Evolutionary conservation across 495 filamentous ascomycete species (phyloP).

Genomic region (Tetracladium setigerum): DNA sequence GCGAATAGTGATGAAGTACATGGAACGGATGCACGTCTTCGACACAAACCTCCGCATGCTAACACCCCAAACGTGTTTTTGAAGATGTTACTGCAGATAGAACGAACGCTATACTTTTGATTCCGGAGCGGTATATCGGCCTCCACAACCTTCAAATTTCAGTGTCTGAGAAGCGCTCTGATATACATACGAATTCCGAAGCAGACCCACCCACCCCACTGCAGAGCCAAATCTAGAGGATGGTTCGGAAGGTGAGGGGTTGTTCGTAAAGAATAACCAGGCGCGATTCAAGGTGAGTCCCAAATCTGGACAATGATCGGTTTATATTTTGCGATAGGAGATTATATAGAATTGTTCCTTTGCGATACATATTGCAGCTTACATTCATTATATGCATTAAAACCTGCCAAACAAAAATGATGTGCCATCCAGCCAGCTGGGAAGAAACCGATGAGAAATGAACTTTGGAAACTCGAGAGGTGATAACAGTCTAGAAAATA

Average conservation of each 20-base stretch:
- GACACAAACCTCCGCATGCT: slow-evolving; percentile 7
- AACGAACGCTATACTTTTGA: slow-evolving; percentile 14
- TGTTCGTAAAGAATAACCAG: slow-evolving; percentile 10
- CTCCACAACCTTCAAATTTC: slow-evolving; percentile 10
- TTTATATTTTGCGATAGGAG: slow-evolving; percentile 10
- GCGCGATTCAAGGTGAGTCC: slow-evolving; percentile 14
- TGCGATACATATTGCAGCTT: slow-evolving; percentile 9
- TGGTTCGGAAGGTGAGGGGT: slow-evolving; percentile 9
- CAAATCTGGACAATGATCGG: slow-evolving; percentile 10
- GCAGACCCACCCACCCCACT: slow-evolving; percentile 8
- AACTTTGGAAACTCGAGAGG: slow-evolving; percentile 7
- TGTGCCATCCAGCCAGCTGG: slow-evolving; percentile 8
- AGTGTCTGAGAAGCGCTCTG: slow-evolving; percentile 6
- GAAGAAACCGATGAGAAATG: slow-evolving; percentile 11
- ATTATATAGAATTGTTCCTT: slow-evolving; percentile 9
- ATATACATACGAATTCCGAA: slow-evolving; percentile 14
- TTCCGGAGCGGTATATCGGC: slow-evolving; percentile 11
- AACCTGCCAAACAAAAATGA: slow-evolving; percentile 9
- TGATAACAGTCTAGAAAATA: slow-evolving; percentile 12
- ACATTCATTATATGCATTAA: slow-evolving; percentile 9
- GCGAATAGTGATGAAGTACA: slow-evolving; percentile 11
- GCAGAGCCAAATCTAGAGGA: slow-evolving; percentile 7
- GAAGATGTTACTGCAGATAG: slow-evolving; percentile 12
- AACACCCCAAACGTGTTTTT: slow-evolving; percentile 12
- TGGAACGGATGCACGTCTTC: slow-evolving; percentile 6